Evolutionary conservation across 306 rosid species (phyloP).

Genomic region (Quercus dentata): DNA sequence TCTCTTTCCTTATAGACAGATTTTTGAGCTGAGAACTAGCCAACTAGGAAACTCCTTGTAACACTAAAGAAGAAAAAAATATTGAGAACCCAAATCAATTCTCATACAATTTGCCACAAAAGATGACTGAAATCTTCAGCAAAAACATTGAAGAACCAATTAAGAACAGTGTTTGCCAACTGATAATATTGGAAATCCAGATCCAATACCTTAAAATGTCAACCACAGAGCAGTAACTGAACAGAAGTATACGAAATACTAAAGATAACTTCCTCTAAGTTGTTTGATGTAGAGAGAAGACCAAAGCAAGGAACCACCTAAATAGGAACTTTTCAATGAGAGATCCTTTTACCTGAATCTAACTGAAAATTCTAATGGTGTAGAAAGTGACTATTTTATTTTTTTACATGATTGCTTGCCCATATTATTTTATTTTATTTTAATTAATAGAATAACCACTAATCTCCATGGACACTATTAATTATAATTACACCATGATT

Average conservation of each 20-base stretch:
- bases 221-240: conserved; percentile 18
- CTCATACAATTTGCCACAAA: not conserved
- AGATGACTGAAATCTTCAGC: conserved; percentile 2
- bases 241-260: not conserved
- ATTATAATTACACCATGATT: not conserved
- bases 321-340: not conserved
- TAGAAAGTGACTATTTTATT: not conserved
- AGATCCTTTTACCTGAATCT: conserved; percentile 31
- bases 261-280: conserved; percentile 9
- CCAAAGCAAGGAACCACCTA: conserved; percentile 11
- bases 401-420: conserved; percentile 20
- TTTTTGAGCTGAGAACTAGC: not conserved
- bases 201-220: conserved; percentile 6
- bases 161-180: conserved; percentile 4
- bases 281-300: conserved; percentile 21
- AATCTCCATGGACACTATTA: not conserved
- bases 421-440: not conserved
- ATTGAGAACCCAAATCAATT: conserved; percentile 28
- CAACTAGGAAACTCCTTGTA: not conserved
- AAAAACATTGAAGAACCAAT: not conserved
- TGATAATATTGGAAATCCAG: conserved; percentile 2
- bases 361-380: conserved; percentile 24
- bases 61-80: not conserved
- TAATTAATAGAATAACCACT: not conserved
- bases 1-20: not conserved